Percentiles rank a stretch among this genome's conserved stretches.
Conservation (phyloP, 2,329 filamentous ascomycete genomes). For the Exserohilum turcica region DNA sequence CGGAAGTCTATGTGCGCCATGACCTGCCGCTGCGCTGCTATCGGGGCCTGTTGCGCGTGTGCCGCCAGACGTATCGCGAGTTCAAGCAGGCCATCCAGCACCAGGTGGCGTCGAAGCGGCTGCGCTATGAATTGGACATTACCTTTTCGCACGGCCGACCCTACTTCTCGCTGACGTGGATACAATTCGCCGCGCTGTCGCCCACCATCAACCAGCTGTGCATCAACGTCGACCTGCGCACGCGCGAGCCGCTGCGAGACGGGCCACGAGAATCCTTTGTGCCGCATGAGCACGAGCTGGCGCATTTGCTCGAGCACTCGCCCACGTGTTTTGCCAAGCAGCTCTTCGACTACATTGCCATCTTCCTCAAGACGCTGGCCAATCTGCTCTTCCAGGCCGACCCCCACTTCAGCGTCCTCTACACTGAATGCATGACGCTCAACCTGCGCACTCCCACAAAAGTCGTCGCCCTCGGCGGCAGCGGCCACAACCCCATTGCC, state of each 20-base stretch:
- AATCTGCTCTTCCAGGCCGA: slow-evolving; percentile 30
- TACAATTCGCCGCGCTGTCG: slow-evolving; percentile 34
- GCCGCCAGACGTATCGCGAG: slow-evolving; percentile 31
- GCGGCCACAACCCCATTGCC: slow-evolving; percentile 19
- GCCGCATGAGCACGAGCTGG: slow-evolving; percentile 33
- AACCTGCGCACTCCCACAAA: slow-evolving; percentile 38
- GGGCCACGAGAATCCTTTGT: slow-evolving; percentile 15
- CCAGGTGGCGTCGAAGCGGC: slow-evolving; percentile 29
- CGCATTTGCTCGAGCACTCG: slow-evolving; percentile 32
- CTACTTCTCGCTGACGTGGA: slow-evolving; percentile 39
- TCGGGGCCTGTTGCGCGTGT: slow-evolving; percentile 32
- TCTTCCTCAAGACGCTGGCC: slow-evolving; percentile 36
- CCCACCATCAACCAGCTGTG: slow-evolving; percentile 35
- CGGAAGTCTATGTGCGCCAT: slow-evolving; percentile 34
- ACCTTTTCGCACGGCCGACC: slow-evolving; percentile 42
- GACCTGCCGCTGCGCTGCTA: slow-evolving; percentile 36
- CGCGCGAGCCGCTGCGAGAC: slow-evolving; percentile 32
- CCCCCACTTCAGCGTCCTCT: slow-evolving; percentile 28
- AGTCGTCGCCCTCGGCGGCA: slow-evolving; percentile 15
- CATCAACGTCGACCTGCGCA: slow-evolving; percentile 39
- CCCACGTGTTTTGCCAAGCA: slow-evolving; percentile 35
- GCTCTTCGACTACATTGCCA: slow-evolving; percentile 41
- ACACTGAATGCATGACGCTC: slow-evolving; percentile 34
- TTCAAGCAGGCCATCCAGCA: slow-evolving; percentile 38
- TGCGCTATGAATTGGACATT: slow-evolving; percentile 35